These are phyloP conservation scores for Blumeria graminis DNA, from an alignment of 2,329 filamentous ascomycete genomes.

Conservation along the genomic window DNA sequence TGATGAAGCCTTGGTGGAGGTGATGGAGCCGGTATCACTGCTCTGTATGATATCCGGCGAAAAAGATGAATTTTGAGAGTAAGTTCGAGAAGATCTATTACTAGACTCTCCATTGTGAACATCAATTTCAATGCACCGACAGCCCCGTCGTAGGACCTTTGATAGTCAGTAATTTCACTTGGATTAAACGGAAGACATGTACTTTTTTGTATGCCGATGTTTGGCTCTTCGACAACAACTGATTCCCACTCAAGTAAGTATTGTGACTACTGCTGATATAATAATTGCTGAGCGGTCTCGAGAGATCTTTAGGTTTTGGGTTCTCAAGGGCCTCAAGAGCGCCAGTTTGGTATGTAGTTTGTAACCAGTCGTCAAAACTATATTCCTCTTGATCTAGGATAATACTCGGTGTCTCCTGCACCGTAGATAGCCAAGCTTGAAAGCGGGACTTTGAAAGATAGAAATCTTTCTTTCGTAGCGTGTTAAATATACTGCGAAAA, in stretches of 20 bases:
- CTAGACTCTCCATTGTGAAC: conserved; percentile 54
- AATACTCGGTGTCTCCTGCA: conserved; percentile 18
- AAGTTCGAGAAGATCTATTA: conserved; percentile 10
- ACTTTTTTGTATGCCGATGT: conserved; percentile 58
- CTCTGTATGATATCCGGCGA: background rate
- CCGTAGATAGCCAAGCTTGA: conserved; percentile 23
- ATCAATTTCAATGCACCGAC: conserved; percentile 83
- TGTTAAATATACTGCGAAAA: conserved; percentile 24
- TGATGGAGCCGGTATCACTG: conserved; percentile 9
- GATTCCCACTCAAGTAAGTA: conserved; percentile 73
- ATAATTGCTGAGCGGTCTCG: conserved; percentile 34
- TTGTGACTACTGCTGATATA: conserved; percentile 92
- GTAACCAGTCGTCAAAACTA: conserved; percentile 14
- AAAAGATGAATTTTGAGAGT: background rate
- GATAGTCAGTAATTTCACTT: conserved; percentile 2
- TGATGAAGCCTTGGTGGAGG: conserved; percentile 13
- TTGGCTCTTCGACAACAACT: conserved; percentile 50
- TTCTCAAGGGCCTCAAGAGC: conserved; percentile 11
- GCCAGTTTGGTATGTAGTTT: conserved; percentile 11
- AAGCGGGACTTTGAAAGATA: conserved; percentile 20
- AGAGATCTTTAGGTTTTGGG: conserved; percentile 9
- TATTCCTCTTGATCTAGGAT: conserved; percentile 11
- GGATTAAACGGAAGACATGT: background rate
- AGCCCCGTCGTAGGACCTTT: conserved; percentile 49
- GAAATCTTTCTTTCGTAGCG: conserved; percentile 17